A percentile compares a stretch with the other conserved stretches of the same genome.
Evolutionary conservation across 768 basidiomycete species (phyloP).

Genomic region (Rhodotorula toruloides): DNA sequence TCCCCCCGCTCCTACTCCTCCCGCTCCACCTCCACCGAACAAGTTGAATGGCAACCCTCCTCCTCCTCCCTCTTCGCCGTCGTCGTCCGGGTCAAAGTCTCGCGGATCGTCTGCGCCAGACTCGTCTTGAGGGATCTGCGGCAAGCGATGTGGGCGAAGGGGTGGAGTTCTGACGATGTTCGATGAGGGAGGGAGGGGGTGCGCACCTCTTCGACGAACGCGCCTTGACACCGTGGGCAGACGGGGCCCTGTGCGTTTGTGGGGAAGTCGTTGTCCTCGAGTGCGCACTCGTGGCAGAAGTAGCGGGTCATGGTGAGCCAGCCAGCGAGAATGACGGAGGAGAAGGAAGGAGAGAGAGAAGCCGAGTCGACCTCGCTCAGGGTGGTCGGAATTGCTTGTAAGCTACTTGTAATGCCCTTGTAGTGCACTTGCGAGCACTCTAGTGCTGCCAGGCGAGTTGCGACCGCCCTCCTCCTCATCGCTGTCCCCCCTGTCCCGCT

Average conservation of each 20-base stretch:
- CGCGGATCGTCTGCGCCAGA: constrained; percentile 27
- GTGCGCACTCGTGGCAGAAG: constrained; percentile 29
- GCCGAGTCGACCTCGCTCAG: neutral
- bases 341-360: neutral
- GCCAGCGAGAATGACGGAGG: too few relatives aligned
- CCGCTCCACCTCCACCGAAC: neutral
- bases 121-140: constrained; percentile 18
- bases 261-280: constrained; percentile 2
- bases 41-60: neutral
- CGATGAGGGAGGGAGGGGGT: neutral
- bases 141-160: neutral
- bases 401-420: too few relatives aligned
- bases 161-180: too few relatives aligned
- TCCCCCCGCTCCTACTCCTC: neutral
- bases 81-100: constrained; percentile 34
- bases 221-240: constrained; percentile 3
- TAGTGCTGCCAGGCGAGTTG: too few relatives aligned
- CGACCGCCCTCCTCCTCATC: too few relatives aligned
- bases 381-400: too few relatives aligned
- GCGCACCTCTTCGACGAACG: constrained; percentile 9
- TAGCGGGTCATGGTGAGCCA: neutral
- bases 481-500: too few relatives aligned
- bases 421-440: too few relatives aligned
- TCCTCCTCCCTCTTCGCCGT: neutral
- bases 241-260: neutral